Base-by-base conservation (phyloP, 805 yeast species). In the Teunomyces stri region DNA sequence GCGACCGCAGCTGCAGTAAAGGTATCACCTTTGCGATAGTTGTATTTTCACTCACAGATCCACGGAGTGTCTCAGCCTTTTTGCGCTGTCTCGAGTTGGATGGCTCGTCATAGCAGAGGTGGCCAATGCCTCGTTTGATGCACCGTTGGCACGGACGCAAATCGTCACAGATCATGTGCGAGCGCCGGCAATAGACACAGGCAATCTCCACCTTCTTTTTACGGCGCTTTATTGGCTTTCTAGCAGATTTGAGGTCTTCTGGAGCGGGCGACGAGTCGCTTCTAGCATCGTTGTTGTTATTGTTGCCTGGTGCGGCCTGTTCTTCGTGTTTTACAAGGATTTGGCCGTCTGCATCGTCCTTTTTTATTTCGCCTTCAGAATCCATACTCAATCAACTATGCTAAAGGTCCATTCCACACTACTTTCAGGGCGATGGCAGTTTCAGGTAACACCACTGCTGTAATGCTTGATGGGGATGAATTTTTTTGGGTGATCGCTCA, bases 121-220 rank as follows among this genome's bases (percentile, higher is more conserved):
- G 96, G 3, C 94, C 91, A 41, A 91, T 92, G 34, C 87, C 87
- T 55, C 97, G 73, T 64, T 87, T 88, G 7, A 91, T 74, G 66
- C 98, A 91, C 37, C 97, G 74, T 43, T 82, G 79, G 59, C 96
- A 88, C 5, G 94, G 82, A 57, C 89, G 66, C 15, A 80, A 70
- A 36, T 83, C 85, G 63, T 90, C 96, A 68, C 98, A 91, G 27
- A 89, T 87, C 91, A 91, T 88, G 64, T 91, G 98, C 0, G 96
- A 88, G 46, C 98, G 73, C 34, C 97, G 79, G 62, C 97, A 91
- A 60, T 87, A 91, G 1, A 91, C 86, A 68, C 98, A 91, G 0
- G 98, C 96, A 43, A 76, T 70, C 16, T 72, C 78, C 11, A 78
- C 81, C 58, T 82, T 81, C 58, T 78, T 69, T 64, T 75, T 79